phyloP scores from a whole-genome alignment of 176 grass and related monocot species.

The Triticum monococcum region DNA sequence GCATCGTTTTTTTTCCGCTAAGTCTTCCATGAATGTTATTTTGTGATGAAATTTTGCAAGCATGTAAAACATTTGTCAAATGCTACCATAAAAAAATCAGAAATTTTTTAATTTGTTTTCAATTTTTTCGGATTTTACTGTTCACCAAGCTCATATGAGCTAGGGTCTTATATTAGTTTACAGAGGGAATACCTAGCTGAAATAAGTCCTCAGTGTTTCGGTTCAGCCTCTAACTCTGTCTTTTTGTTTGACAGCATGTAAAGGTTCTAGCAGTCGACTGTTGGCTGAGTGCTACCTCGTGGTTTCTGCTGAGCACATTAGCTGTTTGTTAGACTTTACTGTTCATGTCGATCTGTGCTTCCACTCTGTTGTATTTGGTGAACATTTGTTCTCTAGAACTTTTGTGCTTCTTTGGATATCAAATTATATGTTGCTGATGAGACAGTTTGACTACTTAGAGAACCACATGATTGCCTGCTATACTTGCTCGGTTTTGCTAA shows the following conservation, averaged over 20 bases:
- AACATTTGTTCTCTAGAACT: conserved; percentile 33
- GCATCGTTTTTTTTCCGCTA: too few relatives aligned
- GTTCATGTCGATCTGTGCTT: conserved; percentile 17
- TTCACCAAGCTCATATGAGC: too few relatives aligned
- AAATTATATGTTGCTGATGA: conserved; percentile 7
- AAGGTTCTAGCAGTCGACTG: conserved; percentile 41
- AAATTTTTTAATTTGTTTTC: too few relatives aligned
- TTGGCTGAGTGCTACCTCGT: conserved; percentile 43
- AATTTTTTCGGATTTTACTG: too few relatives aligned
- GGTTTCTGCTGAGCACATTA: conserved; percentile 27
- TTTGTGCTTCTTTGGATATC: conserved; percentile 18
- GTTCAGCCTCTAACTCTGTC: conserved; percentile 23
- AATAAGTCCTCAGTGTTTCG: background rate
- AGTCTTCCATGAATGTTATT: too few relatives aligned
- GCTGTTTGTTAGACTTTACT: conserved; percentile 16
- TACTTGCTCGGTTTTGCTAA: background rate
- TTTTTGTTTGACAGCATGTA: conserved; percentile 41
- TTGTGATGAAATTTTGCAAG: too few relatives aligned
- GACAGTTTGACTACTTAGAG: conserved; percentile 27
- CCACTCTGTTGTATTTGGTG: conserved; percentile 38
- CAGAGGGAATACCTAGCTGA: background rate
- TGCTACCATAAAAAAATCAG: too few relatives aligned
- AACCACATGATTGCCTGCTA: background rate
- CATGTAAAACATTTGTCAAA: too few relatives aligned
- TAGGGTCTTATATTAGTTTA: too few relatives aligned